These are phyloP conservation scores for Cyclotella baltica DNA, from an alignment of 108 stramenopile genomes.

Conservation along the genomic window DNA sequence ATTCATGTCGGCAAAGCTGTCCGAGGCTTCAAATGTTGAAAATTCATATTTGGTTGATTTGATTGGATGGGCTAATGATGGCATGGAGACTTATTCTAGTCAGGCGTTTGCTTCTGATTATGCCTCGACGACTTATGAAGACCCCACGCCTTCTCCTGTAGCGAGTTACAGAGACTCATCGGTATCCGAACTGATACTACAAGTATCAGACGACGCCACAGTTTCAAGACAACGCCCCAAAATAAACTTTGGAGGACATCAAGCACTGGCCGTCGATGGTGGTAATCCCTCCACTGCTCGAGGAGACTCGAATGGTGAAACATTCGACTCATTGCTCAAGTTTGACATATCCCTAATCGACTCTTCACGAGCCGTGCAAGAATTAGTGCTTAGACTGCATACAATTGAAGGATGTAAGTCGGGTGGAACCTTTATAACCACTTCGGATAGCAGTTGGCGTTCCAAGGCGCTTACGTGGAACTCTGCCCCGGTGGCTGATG, in stretches of 20 bases:
- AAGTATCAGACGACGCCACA: constrained; percentile 30
- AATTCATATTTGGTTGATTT: constrained; percentile 22
- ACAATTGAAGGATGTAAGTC: constrained; percentile 10
- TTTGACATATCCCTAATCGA: constrained; percentile 27
- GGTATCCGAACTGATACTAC: constrained; percentile 7
- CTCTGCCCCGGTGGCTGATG: constrained; percentile 20
- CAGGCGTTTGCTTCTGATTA: neutral
- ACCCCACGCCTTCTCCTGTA: neutral
- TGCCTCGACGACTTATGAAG: neutral
- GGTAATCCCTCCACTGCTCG: neutral
- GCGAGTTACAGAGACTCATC: neutral
- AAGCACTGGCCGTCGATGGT: constrained; percentile 32
- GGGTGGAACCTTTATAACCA: constrained; percentile 26
- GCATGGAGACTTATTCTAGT: neutral
- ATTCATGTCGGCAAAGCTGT: neutral
- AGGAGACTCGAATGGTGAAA: constrained; percentile 13
- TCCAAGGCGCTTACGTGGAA: constrained; percentile 22
- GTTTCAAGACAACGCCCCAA: constrained; percentile 20
- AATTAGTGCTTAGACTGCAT: constrained; percentile 8
- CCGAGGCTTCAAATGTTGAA: constrained; percentile 1
- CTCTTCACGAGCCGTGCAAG: neutral
- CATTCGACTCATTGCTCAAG: constrained; percentile 23
- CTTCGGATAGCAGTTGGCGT: constrained; percentile 4
- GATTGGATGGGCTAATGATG: constrained; percentile 38
- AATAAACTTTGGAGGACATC: constrained; percentile 26